A percentile compares a stretch with the other conserved stretches of the same genome.
phyloP scores from a whole-genome alignment of 2,329 filamentous ascomycete genomes.

The Berkeleyomyces basicola region DNA sequence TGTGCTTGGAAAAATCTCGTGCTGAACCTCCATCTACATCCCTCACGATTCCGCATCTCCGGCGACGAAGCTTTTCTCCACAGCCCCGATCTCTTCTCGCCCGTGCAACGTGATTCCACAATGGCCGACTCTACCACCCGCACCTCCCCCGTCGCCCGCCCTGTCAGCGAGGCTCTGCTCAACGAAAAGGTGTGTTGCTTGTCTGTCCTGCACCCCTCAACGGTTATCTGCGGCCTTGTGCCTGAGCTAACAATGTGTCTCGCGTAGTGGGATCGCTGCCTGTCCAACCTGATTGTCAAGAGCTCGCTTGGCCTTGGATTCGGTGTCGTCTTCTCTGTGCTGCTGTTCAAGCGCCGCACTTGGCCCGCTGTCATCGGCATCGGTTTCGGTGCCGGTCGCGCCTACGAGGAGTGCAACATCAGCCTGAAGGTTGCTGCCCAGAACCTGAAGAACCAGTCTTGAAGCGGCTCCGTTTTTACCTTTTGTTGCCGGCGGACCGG shows the following conservation, averaged over 20 bases:
- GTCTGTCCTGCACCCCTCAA: background rate
- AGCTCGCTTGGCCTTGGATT: conserved; percentile 91
- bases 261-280: conserved; percentile 85
- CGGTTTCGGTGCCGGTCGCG: conserved; percentile 88
- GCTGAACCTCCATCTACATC: background rate
- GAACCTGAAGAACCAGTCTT: conserved; percentile 35
- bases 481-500: background rate
- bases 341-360: conserved; percentile 92
- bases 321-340: conserved; percentile 94
- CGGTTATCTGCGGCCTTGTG: background rate
- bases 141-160: conserved; percentile 42
- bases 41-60: conserved; percentile 2
- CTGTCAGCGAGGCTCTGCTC: conserved; percentile 91
- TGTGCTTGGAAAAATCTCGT: conserved; percentile 6
- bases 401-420: conserved; percentile 96
- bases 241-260: background rate
- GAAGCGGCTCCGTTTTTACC: background rate
- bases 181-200: conserved; percentile 76
- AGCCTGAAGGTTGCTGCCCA: conserved; percentile 46
- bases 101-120: conserved; percentile 17
- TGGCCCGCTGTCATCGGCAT: conserved; percentile 94
- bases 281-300: conserved; percentile 94
- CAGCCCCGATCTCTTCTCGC: background rate
- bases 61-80: conserved; percentile 7
- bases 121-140: conserved; percentile 38